A percentile compares a stretch with the other conserved stretches of the same genome.
Conservation (phyloP, 208 protist genomes). For the Tritrichomonas foetus region DNA sequence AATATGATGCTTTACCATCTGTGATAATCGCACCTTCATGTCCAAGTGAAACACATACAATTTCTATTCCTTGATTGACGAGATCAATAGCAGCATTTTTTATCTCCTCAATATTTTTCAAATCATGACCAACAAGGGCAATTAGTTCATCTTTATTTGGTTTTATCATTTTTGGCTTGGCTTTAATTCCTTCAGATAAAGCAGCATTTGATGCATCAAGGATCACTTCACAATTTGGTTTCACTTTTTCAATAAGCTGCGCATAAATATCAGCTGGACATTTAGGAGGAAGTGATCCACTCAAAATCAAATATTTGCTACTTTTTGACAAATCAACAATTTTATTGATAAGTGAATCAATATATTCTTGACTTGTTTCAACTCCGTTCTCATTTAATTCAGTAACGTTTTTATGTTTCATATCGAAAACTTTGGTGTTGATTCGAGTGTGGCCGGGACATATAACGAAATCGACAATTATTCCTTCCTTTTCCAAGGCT, state of each 20-base stretch:
- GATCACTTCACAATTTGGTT: neutral
- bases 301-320: neutral
- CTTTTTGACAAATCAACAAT: neutral
- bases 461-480: neutral
- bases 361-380: neutral
- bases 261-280: neutral
- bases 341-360: neutral
- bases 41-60: neutral
- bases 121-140: neutral
- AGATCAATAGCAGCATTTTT: neutral
- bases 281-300: neutral
- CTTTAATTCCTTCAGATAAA: neutral
- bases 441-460: neutral
- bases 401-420: neutral
- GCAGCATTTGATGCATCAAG: neutral
- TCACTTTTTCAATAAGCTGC: neutral
- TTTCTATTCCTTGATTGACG: neutral
- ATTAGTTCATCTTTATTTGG: neutral
- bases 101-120: neutral
- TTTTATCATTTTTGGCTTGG: neutral
- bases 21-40: neutral
- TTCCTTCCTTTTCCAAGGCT: neutral
- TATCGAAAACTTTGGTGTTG: neutral
- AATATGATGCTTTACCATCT: neutral
- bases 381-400: neutral